These are phyloP conservation scores for Sporothrix mexicana DNA, from an alignment of 2,329 filamentous ascomycete species.

Conservation along the genomic window DNA sequence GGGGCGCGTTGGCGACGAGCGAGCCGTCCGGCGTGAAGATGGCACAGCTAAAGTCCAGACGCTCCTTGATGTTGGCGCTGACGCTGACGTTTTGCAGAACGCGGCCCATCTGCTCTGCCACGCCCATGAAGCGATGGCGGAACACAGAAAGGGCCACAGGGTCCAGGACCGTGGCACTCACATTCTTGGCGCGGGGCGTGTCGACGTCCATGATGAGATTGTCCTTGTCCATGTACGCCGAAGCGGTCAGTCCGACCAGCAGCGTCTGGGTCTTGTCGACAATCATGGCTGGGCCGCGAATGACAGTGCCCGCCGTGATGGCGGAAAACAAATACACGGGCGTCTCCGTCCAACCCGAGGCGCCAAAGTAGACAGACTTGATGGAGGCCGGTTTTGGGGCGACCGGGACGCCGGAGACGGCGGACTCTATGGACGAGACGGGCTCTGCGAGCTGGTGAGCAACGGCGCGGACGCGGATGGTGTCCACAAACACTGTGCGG, in stretches of 20 bases:
- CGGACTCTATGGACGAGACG: slow-evolving; percentile 60
- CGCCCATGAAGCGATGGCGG: slow-evolving; percentile 31
- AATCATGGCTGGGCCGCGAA: slow-evolving; percentile 82
- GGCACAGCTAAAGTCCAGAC: slow-evolving; percentile 64
- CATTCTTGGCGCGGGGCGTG: slow-evolving; percentile 38
- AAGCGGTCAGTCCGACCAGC: slow-evolving; percentile 78
- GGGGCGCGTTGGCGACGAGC: slow-evolving; percentile 78
- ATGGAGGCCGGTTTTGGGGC: neutral
- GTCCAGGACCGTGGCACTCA: slow-evolving; percentile 58
- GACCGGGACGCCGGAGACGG: neutral
- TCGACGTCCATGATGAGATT: slow-evolving; percentile 82
- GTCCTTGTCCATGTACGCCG: slow-evolving; percentile 77
- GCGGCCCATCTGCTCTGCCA: slow-evolving; percentile 33
- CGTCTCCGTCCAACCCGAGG: too few species aligned
- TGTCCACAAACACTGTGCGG: slow-evolving; percentile 86
- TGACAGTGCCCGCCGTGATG: slow-evolving; percentile 66
- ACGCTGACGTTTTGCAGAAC: slow-evolving; percentile 27
- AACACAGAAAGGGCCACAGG: slow-evolving; percentile 58
- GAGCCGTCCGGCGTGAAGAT: slow-evolving; percentile 77
- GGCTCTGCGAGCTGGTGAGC: too few species aligned
- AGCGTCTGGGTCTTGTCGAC: slow-evolving; percentile 90
- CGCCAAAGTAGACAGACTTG: too few species aligned
- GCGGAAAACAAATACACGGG: too few species aligned
- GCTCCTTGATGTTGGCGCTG: slow-evolving; percentile 32
- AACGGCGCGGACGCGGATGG: slow-evolving; percentile 87